phyloP scores from a whole-genome alignment of 306 rosid species.

The Quercus berberidifolia region DNA sequence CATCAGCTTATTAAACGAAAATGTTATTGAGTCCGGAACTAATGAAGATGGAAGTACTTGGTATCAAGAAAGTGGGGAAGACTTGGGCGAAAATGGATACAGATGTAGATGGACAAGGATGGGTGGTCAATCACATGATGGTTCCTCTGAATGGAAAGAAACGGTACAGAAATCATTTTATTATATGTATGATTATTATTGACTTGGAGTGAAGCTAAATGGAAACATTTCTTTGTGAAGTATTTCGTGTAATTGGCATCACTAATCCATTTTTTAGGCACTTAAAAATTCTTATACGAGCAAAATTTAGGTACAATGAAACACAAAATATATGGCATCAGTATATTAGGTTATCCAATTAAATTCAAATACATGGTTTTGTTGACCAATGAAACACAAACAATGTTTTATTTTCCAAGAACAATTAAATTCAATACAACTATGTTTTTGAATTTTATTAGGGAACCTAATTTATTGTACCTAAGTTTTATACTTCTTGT shows the following conservation, averaged over 20 bases:
- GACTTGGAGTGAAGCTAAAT: constrained; percentile 12
- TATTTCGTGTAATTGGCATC: constrained; percentile 7
- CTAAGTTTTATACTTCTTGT: background rate
- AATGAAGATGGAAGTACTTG: constrained; percentile 97
- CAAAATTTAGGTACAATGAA: too few relatives aligned
- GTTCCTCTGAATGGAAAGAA: constrained; percentile 93
- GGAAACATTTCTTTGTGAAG: constrained; percentile 14
- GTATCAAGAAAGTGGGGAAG: constrained; percentile 87
- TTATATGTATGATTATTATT: background rate
- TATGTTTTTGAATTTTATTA: too few relatives aligned
- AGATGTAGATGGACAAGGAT: constrained; percentile 99
- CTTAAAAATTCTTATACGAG: too few relatives aligned
- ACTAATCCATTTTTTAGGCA: background rate
- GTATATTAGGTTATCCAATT: too few relatives aligned
- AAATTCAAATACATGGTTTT: too few relatives aligned
- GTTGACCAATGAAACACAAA: too few relatives aligned
- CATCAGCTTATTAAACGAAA: constrained; percentile 70
- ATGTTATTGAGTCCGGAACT: constrained; percentile 76
- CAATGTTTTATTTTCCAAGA: too few relatives aligned
- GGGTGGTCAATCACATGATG: constrained; percentile 80
- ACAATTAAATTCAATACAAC: too few relatives aligned
- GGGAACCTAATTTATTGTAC: too few relatives aligned
- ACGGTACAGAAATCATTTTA: constrained; percentile 50
- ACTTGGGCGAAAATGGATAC: constrained; percentile 79
- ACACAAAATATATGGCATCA: too few relatives aligned